These are phyloP conservation scores for Lupinus albus DNA, from an alignment of 306 rosid species.

Conservation along the genomic window DNA sequence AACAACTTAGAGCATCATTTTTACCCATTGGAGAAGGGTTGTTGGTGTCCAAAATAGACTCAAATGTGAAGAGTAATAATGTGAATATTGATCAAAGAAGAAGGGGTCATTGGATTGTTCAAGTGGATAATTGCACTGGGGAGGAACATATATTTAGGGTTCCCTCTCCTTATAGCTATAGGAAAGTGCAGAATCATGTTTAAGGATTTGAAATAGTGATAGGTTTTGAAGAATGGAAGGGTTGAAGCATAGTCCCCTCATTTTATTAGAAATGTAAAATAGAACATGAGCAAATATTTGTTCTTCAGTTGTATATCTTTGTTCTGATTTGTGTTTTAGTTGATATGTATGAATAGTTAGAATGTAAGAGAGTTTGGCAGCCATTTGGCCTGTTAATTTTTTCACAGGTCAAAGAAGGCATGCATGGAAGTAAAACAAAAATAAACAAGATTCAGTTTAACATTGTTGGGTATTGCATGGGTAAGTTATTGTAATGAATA, in stretches of 20 bases:
- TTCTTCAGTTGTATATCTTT: background rate
- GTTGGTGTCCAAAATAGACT: constrained; percentile 42
- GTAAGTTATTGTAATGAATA: background rate
- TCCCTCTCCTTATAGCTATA: constrained; percentile 19
- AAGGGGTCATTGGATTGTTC: constrained; percentile 54
- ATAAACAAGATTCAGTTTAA: background rate
- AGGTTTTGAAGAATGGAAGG: background rate
- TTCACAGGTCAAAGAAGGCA: constrained; percentile 25
- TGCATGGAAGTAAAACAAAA: background rate
- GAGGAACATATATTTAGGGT: constrained; percentile 62
- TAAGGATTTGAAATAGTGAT: background rate
- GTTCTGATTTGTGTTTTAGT: background rate
- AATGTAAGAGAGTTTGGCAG: background rate
- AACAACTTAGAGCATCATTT: constrained; percentile 46
- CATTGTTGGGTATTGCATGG: too few species aligned
- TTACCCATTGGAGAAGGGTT: constrained; percentile 64
- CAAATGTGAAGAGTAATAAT: background rate
- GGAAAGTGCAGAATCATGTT: constrained; percentile 41
- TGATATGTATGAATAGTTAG: background rate
- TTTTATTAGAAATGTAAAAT: constrained; percentile 12
- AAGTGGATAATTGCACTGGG: constrained; percentile 53
- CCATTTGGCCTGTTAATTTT: constrained; percentile 30
- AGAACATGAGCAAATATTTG: background rate
- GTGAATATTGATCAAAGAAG: constrained; percentile 24
- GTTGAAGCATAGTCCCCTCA: too few species aligned